Base-by-base conservation (phyloP, 78 protist genomes). In the Fonticula alba region DNA sequence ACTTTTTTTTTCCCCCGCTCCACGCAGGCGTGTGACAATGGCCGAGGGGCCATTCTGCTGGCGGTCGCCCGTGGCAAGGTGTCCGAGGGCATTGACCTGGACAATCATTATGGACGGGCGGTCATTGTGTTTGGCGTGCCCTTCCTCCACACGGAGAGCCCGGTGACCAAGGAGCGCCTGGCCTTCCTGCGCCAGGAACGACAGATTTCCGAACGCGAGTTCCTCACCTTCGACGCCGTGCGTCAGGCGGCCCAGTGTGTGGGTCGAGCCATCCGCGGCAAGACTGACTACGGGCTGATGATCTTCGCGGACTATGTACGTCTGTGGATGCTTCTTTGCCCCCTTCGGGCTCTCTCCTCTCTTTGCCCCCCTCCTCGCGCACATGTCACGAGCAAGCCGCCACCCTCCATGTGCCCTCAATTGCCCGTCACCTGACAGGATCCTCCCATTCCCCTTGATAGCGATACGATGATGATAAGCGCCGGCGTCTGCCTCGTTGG, bases 81-180 rank as follows among this genome's bases (percentile, higher is more conserved):
- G 14, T 82, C 97, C 3, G 99, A 94, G 54, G 99, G 99, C 22
- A 79, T 95, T 50, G 98, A 95, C 64, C 87, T 93, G 29, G 88
- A 82, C 46, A 66, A 78, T n/a, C 95, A 91, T 47, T 87, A 86
- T 68, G 97, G 96, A 4, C 69, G 97, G 3, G 71, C 80, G 32
- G 95, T 85, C n/a, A 53, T 89, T 24, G 57, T 93, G 73, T 81
- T 87, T 46, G 98, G 95, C 47, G 73, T 89, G 15, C 98, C 98
- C 3, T 93, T 64, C 59, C 73, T 83, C 32, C 71, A 89, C 62
- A 83, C 92, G 0, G 79, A 85, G 51, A 41, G 69, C 7, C 62
- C 64, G 7, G 75, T 83, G 9, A 55, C 85, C 15, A 55, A 5
- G 19, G 60, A 3, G 60, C 33, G 94, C 0, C 62, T 88, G 26